Evolutionary conservation across 345 rosid genomes (phyloP), one percentile per base, ranked within the genome.

Genomic region (Boechera stricta): DNA sequence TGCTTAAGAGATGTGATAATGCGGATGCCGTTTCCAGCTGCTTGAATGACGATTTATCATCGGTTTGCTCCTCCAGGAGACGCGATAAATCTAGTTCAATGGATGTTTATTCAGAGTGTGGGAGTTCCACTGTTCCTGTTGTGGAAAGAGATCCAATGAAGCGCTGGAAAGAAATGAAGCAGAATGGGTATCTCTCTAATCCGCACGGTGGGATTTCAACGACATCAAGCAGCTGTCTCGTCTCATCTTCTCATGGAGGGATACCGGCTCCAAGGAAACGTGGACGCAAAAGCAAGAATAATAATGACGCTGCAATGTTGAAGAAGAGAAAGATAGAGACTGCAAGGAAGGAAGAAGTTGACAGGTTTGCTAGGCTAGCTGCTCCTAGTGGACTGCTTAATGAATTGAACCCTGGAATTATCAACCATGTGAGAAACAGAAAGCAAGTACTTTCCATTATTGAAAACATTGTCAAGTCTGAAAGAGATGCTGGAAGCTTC

Each of bases 361-460:
- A 87, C 67, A 86, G 89, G 79, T 88, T 93, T 69, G 82, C 94
- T 55, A 89, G 87, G 81, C 78, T 91, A 62, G 92, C 97, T 76
- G 90, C 98, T 74, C 98, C 99, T 3, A 92, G 94, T 78, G 98
- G 97, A 56, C 81, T 91, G 67, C 89, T 95, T 56, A 92, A 90
- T 80, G 96, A 84, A 36, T 56, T 95, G 84, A 95, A 92, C 78
- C 99, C 97, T 7, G 94, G 94, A 42, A 95, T 95, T 77, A 91
- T 95, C 65, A 88, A 92, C 79, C 97, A 95, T 72, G 99, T 95
- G 44, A 86, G 99, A 64, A 95, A 95, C 77, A 93, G 81, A 67
- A 92, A 80, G 78, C 99, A 95, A 81, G 99, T 95, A n/a, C 96
- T 86, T 79, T 89, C 99, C 52, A 89, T 95, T 47, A 95, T 95